These are phyloP conservation scores for Nicotiana otophora DNA, from an alignment of 257 asterid genomes.

Conservation along the genomic window DNA sequence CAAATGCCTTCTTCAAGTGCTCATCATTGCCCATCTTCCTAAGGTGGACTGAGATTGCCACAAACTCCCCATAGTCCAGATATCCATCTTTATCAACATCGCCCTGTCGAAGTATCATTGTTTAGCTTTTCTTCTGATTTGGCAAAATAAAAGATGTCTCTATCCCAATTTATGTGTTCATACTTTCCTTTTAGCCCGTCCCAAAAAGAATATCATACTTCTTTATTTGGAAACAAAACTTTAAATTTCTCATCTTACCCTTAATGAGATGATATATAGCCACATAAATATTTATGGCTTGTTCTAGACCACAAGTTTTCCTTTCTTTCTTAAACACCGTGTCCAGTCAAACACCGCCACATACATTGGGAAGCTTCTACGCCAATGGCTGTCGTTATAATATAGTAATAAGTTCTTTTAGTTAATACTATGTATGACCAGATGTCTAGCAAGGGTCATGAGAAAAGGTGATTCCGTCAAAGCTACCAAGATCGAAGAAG, in stretches of 20 bases:
- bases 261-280: too few species aligned
- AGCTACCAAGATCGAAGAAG: not conserved
- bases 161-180: too few species aligned
- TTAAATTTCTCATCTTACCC: too few species aligned
- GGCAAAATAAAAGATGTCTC: not conserved
- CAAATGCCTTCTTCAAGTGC: constrained; percentile 66
- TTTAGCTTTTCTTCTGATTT: not conserved
- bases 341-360: too few species aligned
- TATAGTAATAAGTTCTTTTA: not conserved
- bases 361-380: not conserved
- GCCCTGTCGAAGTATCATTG: constrained; percentile 38
- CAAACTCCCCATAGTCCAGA: constrained; percentile 74
- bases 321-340: too few species aligned
- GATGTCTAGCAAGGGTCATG: not conserved
- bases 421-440: not conserved
- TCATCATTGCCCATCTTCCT: constrained; percentile 72
- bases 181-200: too few species aligned
- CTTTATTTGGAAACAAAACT: too few species aligned
- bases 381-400: not conserved
- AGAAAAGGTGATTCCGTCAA: not conserved
- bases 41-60: constrained; percentile 78
- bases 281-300: too few species aligned
- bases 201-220: too few species aligned
- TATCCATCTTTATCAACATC: constrained; percentile 81
- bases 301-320: too few species aligned